These are phyloP conservation scores for Cucumis hystrix DNA, from an alignment of 306 rosid genomes.

Conservation along the genomic window DNA sequence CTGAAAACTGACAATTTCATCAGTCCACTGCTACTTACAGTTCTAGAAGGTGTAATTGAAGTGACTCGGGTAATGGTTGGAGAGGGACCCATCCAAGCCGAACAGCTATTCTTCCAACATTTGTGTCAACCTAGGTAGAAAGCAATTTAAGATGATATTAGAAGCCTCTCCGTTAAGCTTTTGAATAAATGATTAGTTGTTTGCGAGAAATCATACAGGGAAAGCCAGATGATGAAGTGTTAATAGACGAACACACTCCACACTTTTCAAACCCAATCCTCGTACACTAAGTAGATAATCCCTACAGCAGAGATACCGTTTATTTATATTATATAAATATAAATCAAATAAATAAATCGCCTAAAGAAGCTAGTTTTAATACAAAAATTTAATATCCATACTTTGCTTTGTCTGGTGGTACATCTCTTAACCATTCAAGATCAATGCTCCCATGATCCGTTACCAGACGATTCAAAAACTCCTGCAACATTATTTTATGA, in stretches of 20 bases:
- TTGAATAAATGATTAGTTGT: background rate
- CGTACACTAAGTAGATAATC: conserved; percentile 72
- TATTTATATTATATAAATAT: background rate
- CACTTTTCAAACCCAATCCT: conserved; percentile 90
- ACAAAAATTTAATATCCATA: conserved; percentile 17
- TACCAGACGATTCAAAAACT: conserved; percentile 61
- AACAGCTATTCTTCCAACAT: conserved; percentile 97
- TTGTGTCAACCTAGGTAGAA: conserved; percentile 73
- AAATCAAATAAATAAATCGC: background rate
- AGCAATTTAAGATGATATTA: conserved; percentile 13
- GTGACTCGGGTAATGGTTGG: conserved; percentile 83
- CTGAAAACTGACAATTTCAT: background rate
- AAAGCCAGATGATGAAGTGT: conserved; percentile 94
- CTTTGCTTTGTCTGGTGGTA: conserved; percentile 79
- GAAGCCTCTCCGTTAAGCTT: conserved; percentile 2
- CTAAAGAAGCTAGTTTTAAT: background rate
- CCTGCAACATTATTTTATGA: conserved; percentile 40
- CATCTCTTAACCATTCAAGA: conserved; percentile 92
- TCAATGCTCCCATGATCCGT: conserved; percentile 77
- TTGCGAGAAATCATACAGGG: conserved; percentile 54
- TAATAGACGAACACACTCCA: conserved; percentile 85
- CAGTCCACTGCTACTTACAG: conserved; percentile 31
- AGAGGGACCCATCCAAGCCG: conserved; percentile 99
- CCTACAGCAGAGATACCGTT: conserved; percentile 30
- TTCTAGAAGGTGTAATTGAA: conserved; percentile 84